A percentile compares a stretch with the other conserved stretches of the same genome.
Evolutionary conservation across 148 eudicot species (phyloP).

Genomic region (Rheum nobile): DNA sequence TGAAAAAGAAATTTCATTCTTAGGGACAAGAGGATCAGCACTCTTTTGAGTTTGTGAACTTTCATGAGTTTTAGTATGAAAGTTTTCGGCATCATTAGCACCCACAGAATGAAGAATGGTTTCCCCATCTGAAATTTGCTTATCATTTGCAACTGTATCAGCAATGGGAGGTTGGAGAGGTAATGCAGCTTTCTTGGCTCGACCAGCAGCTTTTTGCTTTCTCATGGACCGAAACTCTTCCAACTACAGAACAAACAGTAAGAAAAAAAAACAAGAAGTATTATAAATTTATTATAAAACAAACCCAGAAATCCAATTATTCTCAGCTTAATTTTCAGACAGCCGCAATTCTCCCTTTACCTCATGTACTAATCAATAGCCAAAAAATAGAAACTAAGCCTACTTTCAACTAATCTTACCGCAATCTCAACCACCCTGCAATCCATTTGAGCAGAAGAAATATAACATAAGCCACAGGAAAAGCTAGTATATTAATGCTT

Average conservation of each 20-base stretch:
- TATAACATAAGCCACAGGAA: not conserved
- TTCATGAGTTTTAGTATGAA: not conserved
- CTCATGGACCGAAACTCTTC: constrained; percentile 56
- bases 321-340: not conserved
- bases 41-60: not conserved
- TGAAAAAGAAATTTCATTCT: constrained; percentile 17
- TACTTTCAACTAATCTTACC: not conserved
- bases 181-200: constrained; percentile 43
- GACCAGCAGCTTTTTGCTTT: constrained; percentile 70
- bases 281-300: not conserved
- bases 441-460: not conserved
- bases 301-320: not conserved
- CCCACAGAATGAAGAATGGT: not conserved
- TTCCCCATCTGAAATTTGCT: not conserved
- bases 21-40: constrained; percentile 1
- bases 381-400: not conserved
- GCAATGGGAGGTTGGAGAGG: constrained; percentile 23
- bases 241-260: constrained; percentile 36
- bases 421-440: not conserved
- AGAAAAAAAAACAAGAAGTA: constrained; percentile 6
- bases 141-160: constrained; percentile 21
- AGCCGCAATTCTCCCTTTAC: not conserved
- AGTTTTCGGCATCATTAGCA: constrained; percentile 7
- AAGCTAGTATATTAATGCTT: not conserved
- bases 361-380: not conserved